Base-by-base conservation (phyloP, 768 basidiomycete species). In the Plicaturopsis crispa region DNA sequence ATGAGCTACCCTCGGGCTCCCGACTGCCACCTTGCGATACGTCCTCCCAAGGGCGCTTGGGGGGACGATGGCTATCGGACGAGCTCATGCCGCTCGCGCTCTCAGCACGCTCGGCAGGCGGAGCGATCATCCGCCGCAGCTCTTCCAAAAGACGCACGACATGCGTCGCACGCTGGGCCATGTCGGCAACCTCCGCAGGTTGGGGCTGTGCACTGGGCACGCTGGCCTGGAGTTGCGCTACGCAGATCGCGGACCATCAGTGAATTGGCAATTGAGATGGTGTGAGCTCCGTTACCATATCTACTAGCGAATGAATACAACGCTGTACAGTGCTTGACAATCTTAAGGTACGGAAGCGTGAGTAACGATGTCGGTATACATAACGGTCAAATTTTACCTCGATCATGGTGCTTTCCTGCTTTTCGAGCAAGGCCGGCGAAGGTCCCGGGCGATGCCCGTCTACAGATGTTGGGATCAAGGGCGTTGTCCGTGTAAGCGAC, bases 31-130 rank as follows among this genome's bases (percentile, higher is more conserved):
- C 74, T 41, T 70, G 64, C 18, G 70, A 66, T 56, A 76, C 62
- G 44, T 85, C 84, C 56, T 86, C 84, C 84, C 85, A 87, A 36
- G 84, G 84, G 38, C 84, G 58, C 51, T 86, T 88, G 13, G 81
- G 84, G 3, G 78, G 71, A 18, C 84, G 72, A 47, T 67, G 61
- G 45, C 75, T 75, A 26, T 75, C 69, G 8, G 62, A 58, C 33
- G 64, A 52, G 30, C 49, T 53, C 18, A 35, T 38, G 7, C 55
- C 34, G 45, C 21, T 50, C 17, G 54, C 57, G 17, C 57, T 43
- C 44, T 65, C 63, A 40, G 47, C 47, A 24, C 57, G 54, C 23
- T 66, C 65, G 5, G 47, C 48, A 32, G 68, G 67, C 12, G 64
- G 58, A 16, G 55, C 41, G 32, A 65, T 61, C 34, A 72, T 44